These are phyloP conservation scores for Leishmania aethiopica DNA, from an alignment of 208 protist genomes.

Conservation along the genomic window DNA sequence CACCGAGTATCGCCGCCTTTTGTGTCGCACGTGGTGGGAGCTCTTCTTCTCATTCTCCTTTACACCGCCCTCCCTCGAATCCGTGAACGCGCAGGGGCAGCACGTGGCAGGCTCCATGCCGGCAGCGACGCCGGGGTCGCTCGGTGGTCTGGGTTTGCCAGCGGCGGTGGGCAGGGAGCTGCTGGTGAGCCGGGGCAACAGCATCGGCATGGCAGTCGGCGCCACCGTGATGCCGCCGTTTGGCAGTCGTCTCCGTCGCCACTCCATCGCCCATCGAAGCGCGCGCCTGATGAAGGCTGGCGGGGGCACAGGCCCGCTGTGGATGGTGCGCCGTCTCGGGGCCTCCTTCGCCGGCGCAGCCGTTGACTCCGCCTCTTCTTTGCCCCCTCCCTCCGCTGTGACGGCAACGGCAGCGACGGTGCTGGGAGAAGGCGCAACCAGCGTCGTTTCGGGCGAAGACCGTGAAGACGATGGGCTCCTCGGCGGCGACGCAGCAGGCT, in stretches of 20 bases:
- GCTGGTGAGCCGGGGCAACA: not conserved
- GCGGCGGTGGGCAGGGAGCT: not conserved
- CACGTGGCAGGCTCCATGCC: slow-evolving; percentile 10
- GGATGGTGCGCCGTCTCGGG: not conserved
- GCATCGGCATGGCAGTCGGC: not conserved
- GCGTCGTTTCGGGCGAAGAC: not conserved
- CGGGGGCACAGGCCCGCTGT: not conserved
- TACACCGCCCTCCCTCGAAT: slow-evolving; percentile 16
- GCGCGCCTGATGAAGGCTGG: not conserved
- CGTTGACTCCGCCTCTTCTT: not conserved
- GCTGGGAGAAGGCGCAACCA: not conserved
- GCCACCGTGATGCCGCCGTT: not conserved
- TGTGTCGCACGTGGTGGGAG: slow-evolving; percentile 18
- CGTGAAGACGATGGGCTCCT: not conserved
- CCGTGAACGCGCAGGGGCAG: slow-evolving; percentile 6
- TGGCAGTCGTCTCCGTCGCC: not conserved
- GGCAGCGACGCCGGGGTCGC: not conserved
- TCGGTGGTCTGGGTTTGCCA: not conserved
- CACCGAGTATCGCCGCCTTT: slow-evolving; percentile 18
- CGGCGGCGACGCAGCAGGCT: not conserved
- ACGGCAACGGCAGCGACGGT: not conserved
- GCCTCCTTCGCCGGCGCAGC: not conserved
- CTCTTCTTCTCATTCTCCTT: slow-evolving; percentile 26
- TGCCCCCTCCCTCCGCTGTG: not conserved
- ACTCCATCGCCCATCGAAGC: not conserved